Evolutionary conservation across 441 rosid species (phyloP).

Genomic region (Gossypium davidsonii): DNA sequence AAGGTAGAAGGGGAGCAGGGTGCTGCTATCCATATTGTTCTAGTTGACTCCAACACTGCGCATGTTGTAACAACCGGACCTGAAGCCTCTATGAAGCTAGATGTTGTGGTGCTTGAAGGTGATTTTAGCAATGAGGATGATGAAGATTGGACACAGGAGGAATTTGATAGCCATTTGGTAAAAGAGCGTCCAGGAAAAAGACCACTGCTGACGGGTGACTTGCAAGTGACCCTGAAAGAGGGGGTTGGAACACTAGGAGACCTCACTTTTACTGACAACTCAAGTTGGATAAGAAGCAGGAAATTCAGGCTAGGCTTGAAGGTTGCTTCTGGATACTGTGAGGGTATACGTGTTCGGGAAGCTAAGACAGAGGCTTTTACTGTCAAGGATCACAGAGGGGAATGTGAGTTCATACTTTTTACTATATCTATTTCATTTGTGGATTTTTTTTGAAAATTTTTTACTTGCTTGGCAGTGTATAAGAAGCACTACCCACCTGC

Average conservation of each 20-base stretch:
- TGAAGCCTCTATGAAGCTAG: slow-evolving; percentile 71
- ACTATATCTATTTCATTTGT: not conserved
- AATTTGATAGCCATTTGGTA: slow-evolving; percentile 87
- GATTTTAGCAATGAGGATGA: slow-evolving; percentile 90
- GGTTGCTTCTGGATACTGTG: slow-evolving; percentile 66
- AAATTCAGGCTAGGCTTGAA: slow-evolving; percentile 91
- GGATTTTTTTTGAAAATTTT: not conserved
- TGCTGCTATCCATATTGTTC: slow-evolving; percentile 83
- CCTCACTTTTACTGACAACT: slow-evolving; percentile 87
- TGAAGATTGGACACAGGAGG: slow-evolving; percentile 88
- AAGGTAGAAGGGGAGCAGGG: slow-evolving; percentile 99
- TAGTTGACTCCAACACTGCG: slow-evolving; percentile 62
- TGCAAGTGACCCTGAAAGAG: slow-evolving; percentile 85
- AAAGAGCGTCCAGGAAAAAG: slow-evolving; percentile 99
- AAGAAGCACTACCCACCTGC: slow-evolving; percentile 98
- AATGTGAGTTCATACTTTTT: slow-evolving; percentile 44
- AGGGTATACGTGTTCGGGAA: slow-evolving; percentile 76
- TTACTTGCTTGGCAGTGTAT: slow-evolving; percentile 54
- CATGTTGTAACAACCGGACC: slow-evolving; percentile 71
- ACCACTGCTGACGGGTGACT: slow-evolving; percentile 79
- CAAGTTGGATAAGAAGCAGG: slow-evolving; percentile 98
- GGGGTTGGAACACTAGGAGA: slow-evolving; percentile 96
- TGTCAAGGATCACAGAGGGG: slow-evolving; percentile 98
- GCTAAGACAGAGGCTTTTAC: slow-evolving; percentile 97
- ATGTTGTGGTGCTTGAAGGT: slow-evolving; percentile 92